Evolutionary conservation across 2,329 filamentous ascomycete species (phyloP).

Genomic region (Ophiostoma australiae): DNA sequence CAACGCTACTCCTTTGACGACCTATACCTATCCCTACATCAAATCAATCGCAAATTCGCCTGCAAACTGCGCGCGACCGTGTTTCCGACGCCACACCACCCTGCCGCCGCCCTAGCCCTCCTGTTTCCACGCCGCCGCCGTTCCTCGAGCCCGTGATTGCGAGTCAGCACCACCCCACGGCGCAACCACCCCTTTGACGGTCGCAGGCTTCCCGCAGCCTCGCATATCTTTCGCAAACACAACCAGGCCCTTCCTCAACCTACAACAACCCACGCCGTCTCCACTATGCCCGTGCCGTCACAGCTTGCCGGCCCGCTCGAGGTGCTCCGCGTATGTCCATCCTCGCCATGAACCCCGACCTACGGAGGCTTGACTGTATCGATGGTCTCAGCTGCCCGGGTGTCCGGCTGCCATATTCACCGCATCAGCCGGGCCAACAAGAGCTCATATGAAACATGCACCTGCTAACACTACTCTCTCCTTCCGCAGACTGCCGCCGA

Average conservation of each 20-base stretch:
- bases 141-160: not conserved
- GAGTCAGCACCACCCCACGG: constrained; percentile 8
- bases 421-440: not conserved
- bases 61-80: not conserved
- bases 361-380: not conserved
- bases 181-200: not conserved
- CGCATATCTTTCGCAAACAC: not conserved
- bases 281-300: constrained; percentile 15
- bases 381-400: not conserved
- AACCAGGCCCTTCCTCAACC: not conserved
- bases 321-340: constrained; percentile 11
- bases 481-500: constrained; percentile 60
- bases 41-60: not conserved
- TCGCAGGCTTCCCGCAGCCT: not conserved
- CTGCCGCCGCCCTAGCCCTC: not conserved
- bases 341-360: not conserved
- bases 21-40: not conserved
- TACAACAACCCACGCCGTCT: not conserved
- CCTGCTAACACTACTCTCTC: not conserved
- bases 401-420: not conserved
- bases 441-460: not conserved
- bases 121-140: not conserved
- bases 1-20: not conserved
- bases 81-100: not conserved
- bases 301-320: constrained; percentile 17